Evolutionary conservation across 2,329 filamentous ascomycete species (phyloP).

Genomic region (Teratosphaeria epicoccoides): DNA sequence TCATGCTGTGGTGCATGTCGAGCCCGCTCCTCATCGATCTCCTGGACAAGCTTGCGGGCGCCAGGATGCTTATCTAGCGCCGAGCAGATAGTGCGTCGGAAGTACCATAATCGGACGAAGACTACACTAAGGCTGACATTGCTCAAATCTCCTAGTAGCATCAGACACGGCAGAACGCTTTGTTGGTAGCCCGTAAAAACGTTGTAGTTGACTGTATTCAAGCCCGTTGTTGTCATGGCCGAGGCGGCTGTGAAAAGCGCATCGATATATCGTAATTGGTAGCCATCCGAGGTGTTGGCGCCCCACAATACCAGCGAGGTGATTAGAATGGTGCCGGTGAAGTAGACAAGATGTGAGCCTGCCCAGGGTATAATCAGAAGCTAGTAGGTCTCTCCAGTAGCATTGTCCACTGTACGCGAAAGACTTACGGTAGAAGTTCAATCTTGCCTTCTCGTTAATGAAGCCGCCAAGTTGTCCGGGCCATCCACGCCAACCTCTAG

Average conservation of each 20-base stretch:
- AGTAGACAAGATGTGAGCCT: constrained; percentile 11
- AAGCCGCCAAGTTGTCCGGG: background rate
- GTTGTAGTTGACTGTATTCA: constrained; percentile 10
- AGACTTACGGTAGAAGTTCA: constrained; percentile 9
- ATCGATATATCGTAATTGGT: constrained; percentile 8
- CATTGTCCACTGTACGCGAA: too few species aligned
- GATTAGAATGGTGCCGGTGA: constrained; percentile 9
- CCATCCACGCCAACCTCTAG: background rate
- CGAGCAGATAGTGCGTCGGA: constrained; percentile 5
- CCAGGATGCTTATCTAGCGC: background rate
- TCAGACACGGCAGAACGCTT: constrained; percentile 7
- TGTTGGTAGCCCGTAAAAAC: constrained; percentile 9
- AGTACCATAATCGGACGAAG: constrained; percentile 5
- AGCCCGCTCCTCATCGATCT: constrained; percentile 3
- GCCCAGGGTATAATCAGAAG: too few species aligned
- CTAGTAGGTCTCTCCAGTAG: too few species aligned
- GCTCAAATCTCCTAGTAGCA: constrained; percentile 8
- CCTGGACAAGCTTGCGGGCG: background rate
- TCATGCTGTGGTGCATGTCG: background rate
- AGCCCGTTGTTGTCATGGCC: constrained; percentile 10
- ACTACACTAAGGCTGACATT: constrained; percentile 10
- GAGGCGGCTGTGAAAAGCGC: constrained; percentile 10
- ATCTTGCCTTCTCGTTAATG: background rate
- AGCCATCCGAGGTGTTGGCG: constrained; percentile 3
- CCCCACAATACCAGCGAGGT: constrained; percentile 10